Percentiles rank a stretch among this genome's conserved stretches.
phyloP scores from a whole-genome alignment of 805 yeast species.

The Pichia thaimueangensis region DNA sequence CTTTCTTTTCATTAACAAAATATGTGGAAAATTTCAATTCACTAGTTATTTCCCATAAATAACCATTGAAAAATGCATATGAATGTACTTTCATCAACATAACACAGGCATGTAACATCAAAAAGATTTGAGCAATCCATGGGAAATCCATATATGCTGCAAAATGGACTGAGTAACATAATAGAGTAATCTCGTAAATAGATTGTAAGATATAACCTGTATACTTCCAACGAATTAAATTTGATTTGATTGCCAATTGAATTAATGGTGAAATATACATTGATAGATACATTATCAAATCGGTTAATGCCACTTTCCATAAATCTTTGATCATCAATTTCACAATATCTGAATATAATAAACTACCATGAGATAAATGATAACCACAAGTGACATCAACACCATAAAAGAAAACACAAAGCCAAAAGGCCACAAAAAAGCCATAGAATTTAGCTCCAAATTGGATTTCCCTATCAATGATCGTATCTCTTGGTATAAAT shows the following conservation, averaged over 20 bases:
- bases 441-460: constrained; percentile 60
- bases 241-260: constrained; percentile 47
- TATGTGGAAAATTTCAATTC: constrained; percentile 48
- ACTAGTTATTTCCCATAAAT: constrained; percentile 58
- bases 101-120: constrained; percentile 79
- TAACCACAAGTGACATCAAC: constrained; percentile 50
- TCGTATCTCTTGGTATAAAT: constrained; percentile 38
- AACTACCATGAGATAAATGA: constrained; percentile 37
- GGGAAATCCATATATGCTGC: constrained; percentile 57
- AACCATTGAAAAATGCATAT: constrained; percentile 86
- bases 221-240: constrained; percentile 50
- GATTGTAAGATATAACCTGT: constrained; percentile 62
- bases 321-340: constrained; percentile 55
- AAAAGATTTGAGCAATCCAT: constrained; percentile 87
- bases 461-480: constrained; percentile 46
- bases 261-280: constrained; percentile 55
- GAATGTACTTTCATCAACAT: constrained; percentile 94
- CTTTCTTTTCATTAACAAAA: constrained; percentile 35
- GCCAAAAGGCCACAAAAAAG: constrained; percentile 75
- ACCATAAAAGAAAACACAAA: constrained; percentile 50
- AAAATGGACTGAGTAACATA: constrained; percentile 47
- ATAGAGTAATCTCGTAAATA: constrained; percentile 45
- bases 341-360: constrained; percentile 49
- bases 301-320: constrained; percentile 63
- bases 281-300: constrained; percentile 63